Conservation (phyloP, 164 flowering plant species). For the Umbilicus rupestris region DNA sequence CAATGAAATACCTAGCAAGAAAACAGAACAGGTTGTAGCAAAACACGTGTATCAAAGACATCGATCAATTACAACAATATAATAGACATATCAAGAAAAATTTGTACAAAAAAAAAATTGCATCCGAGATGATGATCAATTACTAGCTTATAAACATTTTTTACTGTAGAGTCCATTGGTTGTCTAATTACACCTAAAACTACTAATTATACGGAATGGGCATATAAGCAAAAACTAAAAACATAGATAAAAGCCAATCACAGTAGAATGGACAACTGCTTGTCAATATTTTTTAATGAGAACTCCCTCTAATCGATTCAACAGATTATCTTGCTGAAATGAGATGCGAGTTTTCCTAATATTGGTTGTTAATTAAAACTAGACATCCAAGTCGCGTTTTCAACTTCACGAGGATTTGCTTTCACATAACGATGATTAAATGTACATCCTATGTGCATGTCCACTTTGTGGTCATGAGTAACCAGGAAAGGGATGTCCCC, state of each 20-base stretch:
- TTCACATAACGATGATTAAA: conserved; percentile 31
- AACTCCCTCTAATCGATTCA: no score
- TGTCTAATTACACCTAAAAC: no score
- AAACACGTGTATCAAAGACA: not conserved
- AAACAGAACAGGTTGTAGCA: not conserved
- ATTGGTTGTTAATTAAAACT: not conserved
- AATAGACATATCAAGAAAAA: not conserved
- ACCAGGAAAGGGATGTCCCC: conserved; percentile 25
- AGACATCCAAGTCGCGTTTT: conserved; percentile 28
- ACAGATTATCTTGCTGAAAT: no score
- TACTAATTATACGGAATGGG: no score
- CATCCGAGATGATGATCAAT: no score
- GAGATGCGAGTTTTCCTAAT: not conserved
- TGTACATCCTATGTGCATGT: conserved; percentile 25
- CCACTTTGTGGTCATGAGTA: conserved; percentile 23
- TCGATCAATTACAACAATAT: not conserved
- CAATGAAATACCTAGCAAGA: conserved; percentile 42
- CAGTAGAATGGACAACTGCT: no score
- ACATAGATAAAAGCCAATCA: no score
- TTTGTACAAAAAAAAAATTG: no score
- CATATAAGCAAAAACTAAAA: no score
- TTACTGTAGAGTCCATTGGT: not conserved
- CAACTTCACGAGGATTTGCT: conserved; percentile 25
- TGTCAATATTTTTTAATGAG: no score
- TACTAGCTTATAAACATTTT: no score